Conservation (phyloP, 257 asterid species). For the Solanum pennellii region DNA sequence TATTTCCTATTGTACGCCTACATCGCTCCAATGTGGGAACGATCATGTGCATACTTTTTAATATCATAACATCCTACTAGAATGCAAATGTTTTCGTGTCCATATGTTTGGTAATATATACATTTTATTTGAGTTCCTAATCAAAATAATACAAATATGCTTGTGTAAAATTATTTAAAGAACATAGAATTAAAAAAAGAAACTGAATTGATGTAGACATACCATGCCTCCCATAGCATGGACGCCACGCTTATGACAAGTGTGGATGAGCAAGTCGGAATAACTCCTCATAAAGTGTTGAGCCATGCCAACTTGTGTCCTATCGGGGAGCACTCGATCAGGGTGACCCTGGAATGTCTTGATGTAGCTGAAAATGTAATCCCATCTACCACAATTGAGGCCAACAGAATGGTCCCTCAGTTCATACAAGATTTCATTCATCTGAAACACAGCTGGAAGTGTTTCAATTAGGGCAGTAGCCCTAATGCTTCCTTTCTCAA, state of each 20-base stretch:
- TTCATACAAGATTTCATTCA: slow-evolving; percentile 85
- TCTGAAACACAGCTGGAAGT: slow-evolving; percentile 90
- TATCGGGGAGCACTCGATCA: slow-evolving; percentile 76
- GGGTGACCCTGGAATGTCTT: slow-evolving; percentile 88
- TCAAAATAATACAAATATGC: background rate
- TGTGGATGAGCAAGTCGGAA: slow-evolving; percentile 76
- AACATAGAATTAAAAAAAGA: background rate
- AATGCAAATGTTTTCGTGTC: background rate
- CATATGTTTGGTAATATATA: background rate
- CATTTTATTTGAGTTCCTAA: background rate
- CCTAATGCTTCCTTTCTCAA: slow-evolving; percentile 75
- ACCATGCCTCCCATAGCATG: slow-evolving; percentile 99
- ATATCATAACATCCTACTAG: background rate
- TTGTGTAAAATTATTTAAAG: background rate
- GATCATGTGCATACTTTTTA: background rate
- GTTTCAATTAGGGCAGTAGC: slow-evolving; percentile 93
- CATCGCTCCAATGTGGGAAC: background rate
- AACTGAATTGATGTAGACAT: background rate
- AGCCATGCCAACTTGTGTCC: slow-evolving; percentile 81
- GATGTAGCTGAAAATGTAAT: slow-evolving; percentile 91
- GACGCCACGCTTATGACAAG: slow-evolving; percentile 85
- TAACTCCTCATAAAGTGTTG: slow-evolving; percentile 92
- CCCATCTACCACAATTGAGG: slow-evolving; percentile 95
- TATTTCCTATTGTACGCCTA: background rate
- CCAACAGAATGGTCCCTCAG: slow-evolving; percentile 78